These are phyloP conservation scores for Lathyrus tuberosus DNA, from an alignment of 306 rosid species.

Conservation along the genomic window DNA sequence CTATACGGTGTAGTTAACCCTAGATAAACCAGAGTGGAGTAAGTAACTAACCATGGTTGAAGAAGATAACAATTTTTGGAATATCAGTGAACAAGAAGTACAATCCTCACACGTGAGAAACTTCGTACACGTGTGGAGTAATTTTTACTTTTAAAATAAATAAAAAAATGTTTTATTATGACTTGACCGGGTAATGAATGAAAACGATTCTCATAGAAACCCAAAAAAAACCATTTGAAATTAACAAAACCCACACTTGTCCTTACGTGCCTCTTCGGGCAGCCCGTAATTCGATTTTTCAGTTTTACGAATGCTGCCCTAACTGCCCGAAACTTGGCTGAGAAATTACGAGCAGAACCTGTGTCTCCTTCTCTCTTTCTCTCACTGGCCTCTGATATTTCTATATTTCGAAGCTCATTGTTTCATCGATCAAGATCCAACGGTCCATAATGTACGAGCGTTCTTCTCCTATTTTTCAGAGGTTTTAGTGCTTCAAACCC, in stretches of 20 bases:
- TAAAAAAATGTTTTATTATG: background rate
- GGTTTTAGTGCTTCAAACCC: conserved; percentile 53
- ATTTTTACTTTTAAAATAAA: background rate
- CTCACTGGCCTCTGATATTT: conserved; percentile 55
- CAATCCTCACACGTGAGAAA: conserved; percentile 36
- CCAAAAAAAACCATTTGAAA: conserved; percentile 12
- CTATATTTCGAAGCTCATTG: conserved; percentile 53
- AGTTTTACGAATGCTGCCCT: conserved; percentile 47
- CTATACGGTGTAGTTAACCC: conserved; percentile 29
- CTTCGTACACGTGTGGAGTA: conserved; percentile 31
- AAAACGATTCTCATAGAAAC: conserved; percentile 30
- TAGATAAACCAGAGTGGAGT: conserved; percentile 24
- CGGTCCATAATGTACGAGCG: conserved; percentile 67
- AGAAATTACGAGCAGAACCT: conserved; percentile 69
- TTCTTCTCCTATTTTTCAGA: conserved; percentile 41
- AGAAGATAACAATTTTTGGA: conserved; percentile 4
- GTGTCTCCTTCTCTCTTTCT: conserved; percentile 43
- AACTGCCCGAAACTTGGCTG: conserved; percentile 62
- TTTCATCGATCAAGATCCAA: conserved; percentile 68
- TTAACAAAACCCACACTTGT: conserved; percentile 56
- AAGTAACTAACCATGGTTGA: conserved; percentile 46
- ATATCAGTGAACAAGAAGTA: background rate
- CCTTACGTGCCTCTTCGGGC: conserved; percentile 58
- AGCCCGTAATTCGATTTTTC: conserved; percentile 41
- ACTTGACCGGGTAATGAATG: conserved; percentile 41